phyloP scores from a whole-genome alignment of 1,284 basidiomycete species.

The Cryptococcus jaspeensis region DNA sequence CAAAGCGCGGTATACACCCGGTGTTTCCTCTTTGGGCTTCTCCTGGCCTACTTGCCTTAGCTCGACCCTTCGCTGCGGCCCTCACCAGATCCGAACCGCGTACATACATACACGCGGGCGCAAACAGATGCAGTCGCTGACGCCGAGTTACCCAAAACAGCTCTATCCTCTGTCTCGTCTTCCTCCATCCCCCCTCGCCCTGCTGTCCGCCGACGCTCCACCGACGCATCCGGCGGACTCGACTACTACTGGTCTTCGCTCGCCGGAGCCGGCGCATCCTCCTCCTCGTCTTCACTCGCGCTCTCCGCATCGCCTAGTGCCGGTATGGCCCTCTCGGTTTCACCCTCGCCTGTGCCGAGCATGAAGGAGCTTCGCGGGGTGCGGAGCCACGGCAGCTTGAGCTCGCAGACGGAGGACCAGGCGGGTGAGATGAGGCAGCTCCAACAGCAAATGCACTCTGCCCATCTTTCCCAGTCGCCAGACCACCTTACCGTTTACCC shows the following conservation, averaged over 20 bases:
- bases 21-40: constrained; percentile 15
- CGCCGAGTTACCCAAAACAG: constrained; percentile 5
- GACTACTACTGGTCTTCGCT: constrained; percentile 46
- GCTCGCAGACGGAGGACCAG: neutral
- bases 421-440: neutral
- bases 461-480: no score
- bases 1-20: no score
- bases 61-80: no score
- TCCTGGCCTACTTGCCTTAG: neutral
- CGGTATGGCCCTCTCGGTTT: neutral
- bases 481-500: no score
- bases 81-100: no score
- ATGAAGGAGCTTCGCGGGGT: neutral
- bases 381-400: neutral
- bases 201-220: constrained; percentile 27
- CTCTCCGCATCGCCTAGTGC: constrained; percentile 18
- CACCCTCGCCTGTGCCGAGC: neutral
- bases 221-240: constrained; percentile 37
- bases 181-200: constrained; percentile 16
- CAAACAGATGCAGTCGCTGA: no score
- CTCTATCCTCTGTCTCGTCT: constrained; percentile 17
- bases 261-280: constrained; percentile 42
- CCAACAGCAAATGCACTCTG: no score
- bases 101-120: no score
- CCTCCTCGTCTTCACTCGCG: constrained; percentile 34